Percentiles rank a stretch among this genome's conserved stretches.
phyloP scores from a whole-genome alignment of 2,329 filamentous ascomycete genomes.

The Biscogniauxia sp. region DNA sequence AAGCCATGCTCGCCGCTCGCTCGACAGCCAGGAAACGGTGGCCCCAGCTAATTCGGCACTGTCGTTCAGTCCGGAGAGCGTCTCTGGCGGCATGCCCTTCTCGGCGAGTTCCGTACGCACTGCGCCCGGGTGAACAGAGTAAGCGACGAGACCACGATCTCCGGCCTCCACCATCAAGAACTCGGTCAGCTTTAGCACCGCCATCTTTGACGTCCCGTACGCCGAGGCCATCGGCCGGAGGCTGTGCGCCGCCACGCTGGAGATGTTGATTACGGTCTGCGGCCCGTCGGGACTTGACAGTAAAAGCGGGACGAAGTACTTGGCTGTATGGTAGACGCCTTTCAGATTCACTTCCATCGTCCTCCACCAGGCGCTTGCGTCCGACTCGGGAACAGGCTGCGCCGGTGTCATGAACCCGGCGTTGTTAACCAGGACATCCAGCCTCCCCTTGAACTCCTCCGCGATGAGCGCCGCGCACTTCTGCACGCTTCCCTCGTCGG shows the following conservation, averaged over 20 bases:
- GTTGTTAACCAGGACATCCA: constrained; percentile 17
- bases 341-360: constrained; percentile 23
- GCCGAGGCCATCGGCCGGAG: constrained; percentile 12
- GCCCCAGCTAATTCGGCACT: constrained; percentile 24
- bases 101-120: constrained; percentile 19
- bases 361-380: constrained; percentile 18
- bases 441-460: constrained; percentile 10
- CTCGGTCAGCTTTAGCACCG: constrained; percentile 16
- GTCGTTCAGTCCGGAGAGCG: constrained; percentile 15
- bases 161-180: constrained; percentile 18
- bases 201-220: constrained; percentile 18
- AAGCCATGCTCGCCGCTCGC: constrained; percentile 37
- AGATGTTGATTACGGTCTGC: constrained; percentile 20
- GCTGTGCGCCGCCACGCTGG: constrained; percentile 18
- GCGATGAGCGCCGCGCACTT: constrained; percentile 6
- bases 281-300: constrained; percentile 6
- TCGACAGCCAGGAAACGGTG: constrained; percentile 29
- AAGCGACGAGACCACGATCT: constrained; percentile 16
- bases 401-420: constrained; percentile 15
- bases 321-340: constrained; percentile 19
- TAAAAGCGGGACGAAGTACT: constrained; percentile 19
- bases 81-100: constrained; percentile 18
- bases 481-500: constrained; percentile 13
- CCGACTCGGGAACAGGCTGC: constrained; percentile 15
- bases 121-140: constrained; percentile 21